Conservation (phyloP, 2,329 filamentous ascomycete genomes). For the Ophiocordyceps camponoti-saundersi region DNA sequence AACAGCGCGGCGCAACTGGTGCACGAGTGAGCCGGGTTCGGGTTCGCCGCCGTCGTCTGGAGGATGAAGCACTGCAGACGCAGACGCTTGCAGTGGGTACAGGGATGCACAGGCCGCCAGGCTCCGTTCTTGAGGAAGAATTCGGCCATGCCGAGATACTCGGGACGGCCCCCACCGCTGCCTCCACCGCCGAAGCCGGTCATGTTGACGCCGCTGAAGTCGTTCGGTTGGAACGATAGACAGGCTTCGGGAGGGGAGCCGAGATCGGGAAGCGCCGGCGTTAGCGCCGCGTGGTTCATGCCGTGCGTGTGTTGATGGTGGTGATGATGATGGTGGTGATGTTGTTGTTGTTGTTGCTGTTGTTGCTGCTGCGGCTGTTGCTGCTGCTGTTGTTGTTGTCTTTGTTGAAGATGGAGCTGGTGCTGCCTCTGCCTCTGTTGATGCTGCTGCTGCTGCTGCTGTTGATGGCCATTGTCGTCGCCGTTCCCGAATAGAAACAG, state of each 20-base stretch:
- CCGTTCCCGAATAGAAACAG: constrained; percentile 2
- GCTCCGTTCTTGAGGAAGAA: constrained; percentile 23
- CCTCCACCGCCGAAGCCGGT: background rate
- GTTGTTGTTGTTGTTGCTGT: background rate
- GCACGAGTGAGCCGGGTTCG: constrained; percentile 28
- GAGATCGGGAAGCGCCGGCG: background rate
- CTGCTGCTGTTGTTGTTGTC: background rate
- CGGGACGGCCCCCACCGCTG: background rate
- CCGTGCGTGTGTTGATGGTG: background rate
- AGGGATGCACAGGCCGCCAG: constrained; percentile 22
- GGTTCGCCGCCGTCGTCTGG: constrained; percentile 26
- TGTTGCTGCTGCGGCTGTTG: background rate
- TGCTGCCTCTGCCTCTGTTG: background rate
- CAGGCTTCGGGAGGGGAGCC: background rate
- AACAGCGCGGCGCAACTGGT: constrained; percentile 33
- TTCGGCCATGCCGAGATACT: constrained; percentile 14
- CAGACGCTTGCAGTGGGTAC: constrained; percentile 23
- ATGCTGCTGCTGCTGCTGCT: background rate
- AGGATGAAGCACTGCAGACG: constrained; percentile 30
- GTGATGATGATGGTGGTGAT: background rate
- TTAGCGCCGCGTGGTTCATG: background rate
- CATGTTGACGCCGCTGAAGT: background rate
- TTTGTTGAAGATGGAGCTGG: background rate
- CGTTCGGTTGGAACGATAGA: background rate
- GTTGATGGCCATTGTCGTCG: background rate